A percentile compares a stretch with the other conserved stretches of the same genome.
These are phyloP conservation scores for Bipolaris cookei DNA, from an alignment of 2,329 filamentous ascomycete genomes.

Conservation along the genomic window DNA sequence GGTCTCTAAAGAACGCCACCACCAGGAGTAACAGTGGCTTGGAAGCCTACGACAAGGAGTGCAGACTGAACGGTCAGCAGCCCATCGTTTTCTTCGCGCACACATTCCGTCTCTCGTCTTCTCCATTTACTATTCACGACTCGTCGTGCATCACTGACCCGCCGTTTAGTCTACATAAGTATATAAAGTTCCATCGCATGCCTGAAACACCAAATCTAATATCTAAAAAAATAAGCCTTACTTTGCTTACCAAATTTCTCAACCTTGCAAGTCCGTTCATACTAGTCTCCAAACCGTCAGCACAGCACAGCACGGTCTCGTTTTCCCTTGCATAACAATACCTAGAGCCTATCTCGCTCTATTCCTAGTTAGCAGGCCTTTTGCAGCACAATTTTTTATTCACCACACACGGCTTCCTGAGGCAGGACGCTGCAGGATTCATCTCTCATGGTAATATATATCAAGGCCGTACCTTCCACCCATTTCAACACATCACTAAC, in stretches of 20 bases:
- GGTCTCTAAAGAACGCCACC: conserved; percentile 20
- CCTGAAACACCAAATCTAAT: background rate
- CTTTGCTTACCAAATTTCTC: conserved; percentile 2
- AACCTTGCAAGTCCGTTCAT: conserved; percentile 1
- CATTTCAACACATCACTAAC: background rate
- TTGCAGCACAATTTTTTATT: background rate
- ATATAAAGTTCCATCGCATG: conserved; percentile 23
- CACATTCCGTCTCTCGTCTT: background rate
- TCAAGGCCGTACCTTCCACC: background rate
- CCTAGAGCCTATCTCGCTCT: background rate
- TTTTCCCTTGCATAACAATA: conserved; percentile 5
- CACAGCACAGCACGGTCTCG: conserved; percentile 3
- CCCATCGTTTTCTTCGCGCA: conserved; percentile 13
- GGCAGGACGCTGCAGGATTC: background rate
- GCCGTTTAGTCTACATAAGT: conserved; percentile 26
- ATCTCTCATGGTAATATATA: background rate
- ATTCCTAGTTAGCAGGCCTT: background rate
- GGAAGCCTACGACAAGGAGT: conserved; percentile 25
- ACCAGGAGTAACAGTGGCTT: conserved; percentile 39
- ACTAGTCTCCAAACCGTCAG: background rate
- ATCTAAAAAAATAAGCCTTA: conserved; percentile 3
- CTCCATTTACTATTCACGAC: background rate
- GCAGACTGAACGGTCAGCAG: conserved; percentile 27
- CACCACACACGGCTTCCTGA: background rate
- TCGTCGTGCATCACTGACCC: conserved; percentile 14